Evolutionary conservation across 306 rosid genomes (phyloP), one percentile per base, ranked within the genome.

Genomic region (Vachellia pachyceras): DNA sequence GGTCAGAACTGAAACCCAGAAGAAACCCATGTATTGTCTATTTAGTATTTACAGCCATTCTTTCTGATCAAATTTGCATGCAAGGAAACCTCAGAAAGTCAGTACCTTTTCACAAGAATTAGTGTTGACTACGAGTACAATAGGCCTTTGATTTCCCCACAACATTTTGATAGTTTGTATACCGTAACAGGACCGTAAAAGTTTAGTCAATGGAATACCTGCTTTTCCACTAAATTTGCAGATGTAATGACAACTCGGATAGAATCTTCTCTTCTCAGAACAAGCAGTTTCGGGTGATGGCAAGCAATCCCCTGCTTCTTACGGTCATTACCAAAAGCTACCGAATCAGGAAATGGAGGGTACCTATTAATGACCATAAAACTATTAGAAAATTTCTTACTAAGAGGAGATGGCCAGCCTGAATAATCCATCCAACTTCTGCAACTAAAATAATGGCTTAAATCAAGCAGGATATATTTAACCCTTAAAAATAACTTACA

Each of bases 251-350:
- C 83, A 87, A 92, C 89, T 69, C 95, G 90, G 68, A 92, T 85
- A 80, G 72, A 86, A 77, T 86, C 87, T 57, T 86, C 87, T 75
- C 97, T 88, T 83, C 88, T 92, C 70, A 90, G 44, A 84, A 92
- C 89, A 81, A 92, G 75, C 78, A 92, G 80, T 84, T 92, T 92
- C 11, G 97, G 95, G 73, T 92, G 97, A 89, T 92, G 97, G 85
- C 95, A 92, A 84, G 92, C 95, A 79, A 92, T 89, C 77, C 95
- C 97, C 17, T 75, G 92, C 84, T 72, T 88, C 85, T 88, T 88
- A 79, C 83, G 77, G 85, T 90, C 84, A 47, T 86, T 88, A 72
- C 91, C 85, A 75, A 92, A 92, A 88, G 97, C 94, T 83, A 90
- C 83, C 40, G 84, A 79, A 82, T 90, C 95, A 8, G 95, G 97